phyloP scores from a whole-genome alignment of 2,329 filamentous ascomycete species.

The Onygena corvina region DNA sequence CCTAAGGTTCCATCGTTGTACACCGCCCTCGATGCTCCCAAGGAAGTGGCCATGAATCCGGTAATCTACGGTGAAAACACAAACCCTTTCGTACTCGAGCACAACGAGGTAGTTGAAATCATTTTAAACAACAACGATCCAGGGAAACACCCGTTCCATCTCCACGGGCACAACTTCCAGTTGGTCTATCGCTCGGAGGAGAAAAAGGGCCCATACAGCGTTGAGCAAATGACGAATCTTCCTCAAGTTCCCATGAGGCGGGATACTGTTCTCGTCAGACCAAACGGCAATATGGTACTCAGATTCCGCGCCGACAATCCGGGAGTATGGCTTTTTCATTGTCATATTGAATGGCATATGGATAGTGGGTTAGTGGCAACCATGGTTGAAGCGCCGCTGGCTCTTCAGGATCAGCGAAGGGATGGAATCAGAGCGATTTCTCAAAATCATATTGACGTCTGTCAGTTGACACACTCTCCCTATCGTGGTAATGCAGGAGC shows the following conservation, averaged over 20 bases:
- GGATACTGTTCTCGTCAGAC: slow-evolving; percentile 41
- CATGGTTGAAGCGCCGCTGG: slow-evolving; percentile 39
- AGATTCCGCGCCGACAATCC: slow-evolving; percentile 43
- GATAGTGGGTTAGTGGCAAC: slow-evolving; percentile 41
- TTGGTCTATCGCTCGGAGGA: slow-evolving; percentile 9
- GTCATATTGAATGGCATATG: slow-evolving; percentile 41
- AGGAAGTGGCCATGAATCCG: slow-evolving; percentile 9
- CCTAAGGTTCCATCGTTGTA: slow-evolving; percentile 12
- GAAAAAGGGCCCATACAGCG: slow-evolving; percentile 22
- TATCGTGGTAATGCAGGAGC: slow-evolving; percentile 60
- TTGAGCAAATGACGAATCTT: slow-evolving; percentile 25
- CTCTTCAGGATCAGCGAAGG: slow-evolving; percentile 7
- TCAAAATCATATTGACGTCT: slow-evolving; percentile 16
- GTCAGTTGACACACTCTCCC: slow-evolving; percentile 36
- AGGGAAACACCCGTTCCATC: slow-evolving; percentile 18
- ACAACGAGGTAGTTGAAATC: slow-evolving; percentile 9
- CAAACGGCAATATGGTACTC: slow-evolving; percentile 41
- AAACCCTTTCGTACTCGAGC: slow-evolving; percentile 10
- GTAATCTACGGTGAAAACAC: slow-evolving; percentile 10
- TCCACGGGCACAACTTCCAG: slow-evolving; percentile 35
- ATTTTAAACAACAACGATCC: slow-evolving; percentile 12
- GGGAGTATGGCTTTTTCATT: slow-evolving; percentile 36
- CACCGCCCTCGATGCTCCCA: slow-evolving; percentile 9
- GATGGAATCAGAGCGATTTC: slow-evolving; percentile 13
- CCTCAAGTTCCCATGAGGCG: slow-evolving; percentile 37